Evolutionary conservation across 371 early-diverging fungal species (phyloP), one percentile per base, ranked within the genome.

Genomic region (Chytridium lagenaria): DNA sequence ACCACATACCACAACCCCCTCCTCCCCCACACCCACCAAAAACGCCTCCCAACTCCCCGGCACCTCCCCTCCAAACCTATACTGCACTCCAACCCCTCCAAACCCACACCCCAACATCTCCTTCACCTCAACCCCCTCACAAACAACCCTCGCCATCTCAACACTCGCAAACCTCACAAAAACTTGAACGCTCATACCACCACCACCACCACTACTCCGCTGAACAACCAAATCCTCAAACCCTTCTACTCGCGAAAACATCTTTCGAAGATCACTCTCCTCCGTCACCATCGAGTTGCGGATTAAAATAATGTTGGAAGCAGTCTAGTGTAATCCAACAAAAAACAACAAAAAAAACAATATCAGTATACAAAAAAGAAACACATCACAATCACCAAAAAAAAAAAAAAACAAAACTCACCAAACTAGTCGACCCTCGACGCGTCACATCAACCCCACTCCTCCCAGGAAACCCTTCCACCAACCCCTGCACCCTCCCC

Each of bases 241-340:
- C 5, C 63, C 63, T 5, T 61, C 63, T 7, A 61, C 63, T 16
- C 23, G 7, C 31, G 33, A 3, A 10, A 61, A 38, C 7, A 61
- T 31, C 7, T 2, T 12, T 16, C 63, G 26, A 3, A 61, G 63
- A 3, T 61, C 36, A 10, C 36, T 7, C 23, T 61, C 63, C 3
- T 61, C 63, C 19, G 63, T 31, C 15, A 61, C 16, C 15, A 34
- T 23, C 23, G 63, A 36, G 63, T 61, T 61, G 22, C 63, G 63
- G 3, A 61, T 38, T 7, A 61, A 7, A 7, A 61, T 7, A 38
- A 61, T 28, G 34, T 61, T 61, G 3, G 63, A 61, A 12, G 33
- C 33, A 12, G 36, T 34, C 63, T 61, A 30, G n/a, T n/a, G n/a
- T n/a, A n/a, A n/a, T n/a, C n/a, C n/a, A n/a, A n/a, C n/a, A n/a